Evolutionary conservation across 139 green algal genomes (phyloP), one percentile per base, ranked within the genome.

Genomic region (Chlorella sorokiniana): DNA sequence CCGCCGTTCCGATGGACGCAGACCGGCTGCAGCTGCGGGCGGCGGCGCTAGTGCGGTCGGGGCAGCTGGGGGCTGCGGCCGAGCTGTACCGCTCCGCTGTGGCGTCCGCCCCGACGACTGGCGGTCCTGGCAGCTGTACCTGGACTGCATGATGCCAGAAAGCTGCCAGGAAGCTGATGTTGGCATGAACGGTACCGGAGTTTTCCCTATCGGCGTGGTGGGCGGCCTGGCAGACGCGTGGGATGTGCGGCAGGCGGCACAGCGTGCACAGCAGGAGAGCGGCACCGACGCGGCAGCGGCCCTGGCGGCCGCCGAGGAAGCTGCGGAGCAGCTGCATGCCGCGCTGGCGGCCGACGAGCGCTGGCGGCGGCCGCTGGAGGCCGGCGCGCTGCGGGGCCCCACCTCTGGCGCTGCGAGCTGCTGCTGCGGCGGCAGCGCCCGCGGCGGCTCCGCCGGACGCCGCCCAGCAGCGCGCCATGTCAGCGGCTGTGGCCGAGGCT

Each of bases 101-200:
- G 75, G 27, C 51, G 27, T 48, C 74, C 2, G 76, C 89, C 59
- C 88, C 90, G 92, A 95, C 29, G 91, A 95, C 79, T 95, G 90
- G 91, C 69, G 62, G 1, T 72, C 59, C 44, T 81, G 88, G 76
- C 76, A 81, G 68, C 81, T 86, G 25, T 94, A 90, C 81, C 76
- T 93, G n/a, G 89, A 94, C 73, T 92, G 86, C 78, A 27, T 88
- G 51, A 63, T 94, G 78, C 84, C 89, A 0, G 37, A 42, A 38
- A 86, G 75, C 59, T 10, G 67, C 51, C 11, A 20, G 25, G 31
- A 22, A 40, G 42, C 45, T 8, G 45, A 38, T 25, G 42, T 61
- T 6, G 44, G 22, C 63, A 52, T 37, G 18, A 35, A 29, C n/a
- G 31, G 20, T 2, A 44, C 61, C 27, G 29, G 59, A 20, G 48